Evolutionary conservation across 2,329 filamentous ascomycete species (phyloP).

Genomic region (Fusarium dimerum): DNA sequence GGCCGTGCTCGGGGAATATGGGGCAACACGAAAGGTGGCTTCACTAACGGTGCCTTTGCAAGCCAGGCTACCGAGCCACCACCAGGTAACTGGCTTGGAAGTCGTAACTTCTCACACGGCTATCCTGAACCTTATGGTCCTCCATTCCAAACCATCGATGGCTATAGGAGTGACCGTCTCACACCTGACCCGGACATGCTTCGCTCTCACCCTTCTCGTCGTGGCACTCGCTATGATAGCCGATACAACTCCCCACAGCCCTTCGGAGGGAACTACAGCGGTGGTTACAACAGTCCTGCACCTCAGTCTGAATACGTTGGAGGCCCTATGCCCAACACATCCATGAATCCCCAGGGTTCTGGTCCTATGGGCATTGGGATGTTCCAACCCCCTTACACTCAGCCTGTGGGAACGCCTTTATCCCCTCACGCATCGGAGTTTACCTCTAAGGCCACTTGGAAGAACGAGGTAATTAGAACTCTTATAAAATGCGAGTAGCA

Average conservation of each 20-base stretch:
- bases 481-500: slow-evolving; percentile 8
- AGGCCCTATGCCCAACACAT: slow-evolving; percentile 34
- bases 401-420: slow-evolving; percentile 63
- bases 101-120: slow-evolving; percentile 39
- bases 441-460: slow-evolving; percentile 59
- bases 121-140: slow-evolving; percentile 42
- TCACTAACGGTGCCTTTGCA: slow-evolving; percentile 37
- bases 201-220: slow-evolving; percentile 45
- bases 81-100: slow-evolving; percentile 46
- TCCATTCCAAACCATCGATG: slow-evolving; percentile 40
- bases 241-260: slow-evolving; percentile 41
- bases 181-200: slow-evolving; percentile 51
- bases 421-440: slow-evolving; percentile 77
- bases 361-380: slow-evolving; percentile 42
- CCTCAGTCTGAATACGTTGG: slow-evolving; percentile 40
- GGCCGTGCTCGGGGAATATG: slow-evolving; percentile 58
- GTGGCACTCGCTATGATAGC: slow-evolving; percentile 49
- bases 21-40: slow-evolving; percentile 49
- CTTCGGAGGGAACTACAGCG: slow-evolving; percentile 37
- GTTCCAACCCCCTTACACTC: slow-evolving; percentile 51
- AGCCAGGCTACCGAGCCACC: slow-evolving; percentile 39
- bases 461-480: slow-evolving; percentile 49
- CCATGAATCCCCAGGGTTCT: slow-evolving; percentile 37
- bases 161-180: slow-evolving; percentile 48
- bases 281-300: slow-evolving; percentile 36